These are phyloP conservation scores for Neocallimastix lanati DNA, from an alignment of 192 early-diverging fungal species.

Conservation along the genomic window DNA sequence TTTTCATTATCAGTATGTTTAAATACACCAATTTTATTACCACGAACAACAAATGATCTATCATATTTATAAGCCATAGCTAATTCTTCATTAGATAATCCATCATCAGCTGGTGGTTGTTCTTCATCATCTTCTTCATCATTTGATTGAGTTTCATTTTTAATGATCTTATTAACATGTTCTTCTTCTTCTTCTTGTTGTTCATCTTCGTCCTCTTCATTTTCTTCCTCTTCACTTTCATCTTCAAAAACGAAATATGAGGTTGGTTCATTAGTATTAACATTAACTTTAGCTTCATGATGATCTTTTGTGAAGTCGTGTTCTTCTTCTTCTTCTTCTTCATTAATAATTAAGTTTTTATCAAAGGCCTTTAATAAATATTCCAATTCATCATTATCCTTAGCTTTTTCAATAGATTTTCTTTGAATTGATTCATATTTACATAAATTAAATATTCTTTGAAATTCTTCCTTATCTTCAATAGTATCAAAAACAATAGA, in stretches of 20 bases:
- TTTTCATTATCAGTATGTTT: conserved; percentile 48
- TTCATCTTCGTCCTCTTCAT: conserved; percentile 20
- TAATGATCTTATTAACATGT: conserved; percentile 14
- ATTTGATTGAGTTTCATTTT: conserved; percentile 1
- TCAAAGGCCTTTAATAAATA: conserved; percentile 4
- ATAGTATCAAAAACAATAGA: not conserved
- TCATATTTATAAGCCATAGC: conserved; percentile 70
- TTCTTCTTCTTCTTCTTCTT: not conserved
- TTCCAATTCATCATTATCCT: conserved; percentile 2
- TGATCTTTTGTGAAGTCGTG: conserved; percentile 5
- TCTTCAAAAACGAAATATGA: conserved; percentile 1
- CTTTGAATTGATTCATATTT: not conserved
- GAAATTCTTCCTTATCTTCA: not conserved
- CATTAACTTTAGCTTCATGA: conserved; percentile 11
- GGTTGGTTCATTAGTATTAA: conserved; percentile 1
- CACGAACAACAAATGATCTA: conserved; percentile 79
- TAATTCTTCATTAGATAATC: conserved; percentile 20
- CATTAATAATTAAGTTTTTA: conserved; percentile 9
- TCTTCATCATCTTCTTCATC: not conserved
- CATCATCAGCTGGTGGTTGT: conserved; percentile 3
- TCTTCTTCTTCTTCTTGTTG: conserved; percentile 23
- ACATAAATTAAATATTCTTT: not conserved
- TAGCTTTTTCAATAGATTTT: not conserved
- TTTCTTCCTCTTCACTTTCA: conserved; percentile 13
- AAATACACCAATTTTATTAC: conserved; percentile 77